phyloP scores from a whole-genome alignment of 1,284 basidiomycete species.

The Ceratobasidium sp. region DNA sequence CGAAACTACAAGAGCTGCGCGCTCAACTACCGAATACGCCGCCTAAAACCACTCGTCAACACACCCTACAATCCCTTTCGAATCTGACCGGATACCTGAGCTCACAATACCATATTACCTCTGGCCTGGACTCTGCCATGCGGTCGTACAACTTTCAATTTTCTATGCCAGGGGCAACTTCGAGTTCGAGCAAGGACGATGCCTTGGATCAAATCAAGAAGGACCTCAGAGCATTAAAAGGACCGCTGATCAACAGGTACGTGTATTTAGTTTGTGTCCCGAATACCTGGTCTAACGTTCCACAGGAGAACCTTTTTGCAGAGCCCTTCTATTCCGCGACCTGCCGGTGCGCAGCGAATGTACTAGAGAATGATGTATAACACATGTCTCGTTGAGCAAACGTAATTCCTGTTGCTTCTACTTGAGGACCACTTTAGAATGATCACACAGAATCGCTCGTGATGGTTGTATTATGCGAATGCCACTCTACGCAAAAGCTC shows the following conservation, averaged over 20 bases:
- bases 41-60: constrained; percentile 32
- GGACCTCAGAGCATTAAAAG: constrained; percentile 25
- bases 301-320: constrained; percentile 27
- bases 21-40: constrained; percentile 21
- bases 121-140: constrained; percentile 31
- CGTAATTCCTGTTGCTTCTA: background rate
- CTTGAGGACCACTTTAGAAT: background rate
- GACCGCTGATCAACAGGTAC: constrained; percentile 35
- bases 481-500: background rate
- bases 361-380: constrained; percentile 3
- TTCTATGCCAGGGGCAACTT: constrained; percentile 35
- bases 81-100: constrained; percentile 37
- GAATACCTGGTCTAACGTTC: background rate
- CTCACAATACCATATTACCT: constrained; percentile 38
- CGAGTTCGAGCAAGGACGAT: constrained; percentile 24
- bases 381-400: background rate
- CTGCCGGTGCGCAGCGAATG: background rate
- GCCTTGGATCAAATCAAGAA: constrained; percentile 33
- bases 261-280: background rate
- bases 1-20: constrained; percentile 27
- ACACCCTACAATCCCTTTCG: constrained; percentile 37
- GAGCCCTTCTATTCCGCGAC: background rate
- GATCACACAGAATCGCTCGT: background rate
- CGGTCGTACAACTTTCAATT: constrained; percentile 40
- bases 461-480: background rate